These are phyloP conservation scores for Peribolospora kevripleyi DNA, from an alignment of 768 basidiomycete genomes.

Conservation along the genomic window DNA sequence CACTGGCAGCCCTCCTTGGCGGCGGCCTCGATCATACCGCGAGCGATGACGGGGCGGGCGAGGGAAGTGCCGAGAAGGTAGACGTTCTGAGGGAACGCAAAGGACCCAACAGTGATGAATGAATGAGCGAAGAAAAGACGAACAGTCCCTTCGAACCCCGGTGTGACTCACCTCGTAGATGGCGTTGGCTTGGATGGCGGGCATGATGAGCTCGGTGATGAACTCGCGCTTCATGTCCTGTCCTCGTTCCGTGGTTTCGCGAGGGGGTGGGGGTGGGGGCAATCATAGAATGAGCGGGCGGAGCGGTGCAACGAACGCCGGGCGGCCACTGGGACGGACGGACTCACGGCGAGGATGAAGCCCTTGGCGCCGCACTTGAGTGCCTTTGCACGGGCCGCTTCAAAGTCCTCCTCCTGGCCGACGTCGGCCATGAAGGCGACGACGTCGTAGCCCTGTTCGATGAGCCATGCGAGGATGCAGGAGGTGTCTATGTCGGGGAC, in stretches of 20 bases:
- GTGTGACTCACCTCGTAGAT: constrained; percentile 61
- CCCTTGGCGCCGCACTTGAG: constrained; percentile 79
- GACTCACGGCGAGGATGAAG: constrained; percentile 60
- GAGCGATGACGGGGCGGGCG: constrained; percentile 92
- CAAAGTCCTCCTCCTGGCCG: constrained; percentile 54
- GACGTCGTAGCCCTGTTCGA: constrained; percentile 93
- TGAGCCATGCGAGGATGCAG: constrained; percentile 96
- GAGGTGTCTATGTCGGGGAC: constrained; percentile 52
- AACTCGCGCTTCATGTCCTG: constrained; percentile 90
- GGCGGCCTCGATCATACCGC: constrained; percentile 89
- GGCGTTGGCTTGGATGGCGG: constrained; percentile 90
- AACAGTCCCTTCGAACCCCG: neutral
- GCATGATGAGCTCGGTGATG: constrained; percentile 85
- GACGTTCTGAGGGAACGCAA: constrained; percentile 36
- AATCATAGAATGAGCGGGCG: neutral
- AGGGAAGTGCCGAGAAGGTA: constrained; percentile 95
- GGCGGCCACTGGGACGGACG: neutral
- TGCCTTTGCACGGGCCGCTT: constrained; percentile 70
- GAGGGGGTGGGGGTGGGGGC: neutral
- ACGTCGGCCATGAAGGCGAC: constrained; percentile 93
- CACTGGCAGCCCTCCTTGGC: constrained; percentile 86
- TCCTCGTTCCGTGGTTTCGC: neutral
- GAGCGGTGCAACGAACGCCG: neutral
- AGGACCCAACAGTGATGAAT: neutral
- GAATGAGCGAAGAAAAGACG: neutral